A percentile compares a stretch with the other conserved stretches of the same genome.
Evolutionary conservation across 257 asterid genomes (phyloP).

Genomic region (Rubia yunnanensis): DNA sequence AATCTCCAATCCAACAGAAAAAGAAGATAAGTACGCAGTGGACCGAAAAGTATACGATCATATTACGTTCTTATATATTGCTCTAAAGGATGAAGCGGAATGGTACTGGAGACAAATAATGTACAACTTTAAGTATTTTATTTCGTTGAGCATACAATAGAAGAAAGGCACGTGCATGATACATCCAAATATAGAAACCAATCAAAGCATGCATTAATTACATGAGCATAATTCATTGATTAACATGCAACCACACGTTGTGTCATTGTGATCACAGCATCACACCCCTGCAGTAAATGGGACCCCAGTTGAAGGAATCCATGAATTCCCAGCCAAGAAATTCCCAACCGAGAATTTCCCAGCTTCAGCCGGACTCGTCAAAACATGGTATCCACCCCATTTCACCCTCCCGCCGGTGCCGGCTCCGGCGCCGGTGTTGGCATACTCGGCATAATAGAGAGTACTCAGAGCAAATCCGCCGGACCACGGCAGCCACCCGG

Average conservation of each 20-base stretch:
- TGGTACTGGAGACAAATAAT: too few relatives aligned
- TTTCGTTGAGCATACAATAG: too few relatives aligned
- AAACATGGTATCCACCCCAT: conserved; percentile 77
- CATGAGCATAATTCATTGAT: neutral
- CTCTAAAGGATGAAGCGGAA: too few relatives aligned
- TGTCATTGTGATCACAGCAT: too few relatives aligned
- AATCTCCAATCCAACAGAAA: too few relatives aligned
- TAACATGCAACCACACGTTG: too few relatives aligned
- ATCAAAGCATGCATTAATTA: neutral
- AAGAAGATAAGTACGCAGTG: too few relatives aligned
- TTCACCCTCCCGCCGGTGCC: conserved; percentile 53
- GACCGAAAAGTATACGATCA: too few relatives aligned
- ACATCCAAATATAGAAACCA: too few relatives aligned
- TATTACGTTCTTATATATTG: too few relatives aligned
- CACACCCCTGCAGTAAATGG: conserved; percentile 69
- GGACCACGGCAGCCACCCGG: conserved; percentile 88
- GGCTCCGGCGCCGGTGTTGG: conserved; percentile 82
- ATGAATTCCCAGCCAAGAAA: conserved; percentile 60
- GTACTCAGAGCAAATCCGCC: conserved; percentile 71
- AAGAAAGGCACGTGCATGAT: too few relatives aligned
- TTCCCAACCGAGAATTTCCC: conserved; percentile 49
- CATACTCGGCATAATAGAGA: conserved; percentile 70
- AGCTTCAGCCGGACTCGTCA: conserved; percentile 61
- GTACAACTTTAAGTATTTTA: too few relatives aligned
- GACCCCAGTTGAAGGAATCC: conserved; percentile 65